phyloP scores from a whole-genome alignment of 495 filamentous ascomycete genomes.

The Aspergillus carlsbadensis region DNA sequence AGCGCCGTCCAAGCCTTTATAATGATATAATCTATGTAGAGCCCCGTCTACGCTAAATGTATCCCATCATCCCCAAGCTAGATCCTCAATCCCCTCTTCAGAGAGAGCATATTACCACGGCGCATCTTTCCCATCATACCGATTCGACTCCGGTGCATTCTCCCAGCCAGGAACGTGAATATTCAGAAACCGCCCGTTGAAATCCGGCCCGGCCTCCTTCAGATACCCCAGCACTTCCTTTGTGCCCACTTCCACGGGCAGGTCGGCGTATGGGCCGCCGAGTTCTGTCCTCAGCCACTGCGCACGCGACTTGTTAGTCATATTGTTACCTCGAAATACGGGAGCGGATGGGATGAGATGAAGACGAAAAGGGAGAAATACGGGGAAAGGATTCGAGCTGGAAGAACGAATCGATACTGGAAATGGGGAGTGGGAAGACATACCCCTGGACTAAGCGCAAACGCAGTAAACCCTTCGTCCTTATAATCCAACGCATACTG shows the following conservation, averaged over 20 bases:
- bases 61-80: too few relatives aligned
- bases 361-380: background rate
- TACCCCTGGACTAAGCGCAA: constrained; percentile 49
- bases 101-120: constrained; percentile 16
- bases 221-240: background rate
- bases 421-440: too few relatives aligned
- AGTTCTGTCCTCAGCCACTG: constrained; percentile 36
- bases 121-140: constrained; percentile 10
- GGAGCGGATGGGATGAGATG: background rate
- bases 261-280: constrained; percentile 31
- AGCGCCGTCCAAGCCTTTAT: too few relatives aligned
- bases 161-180: constrained; percentile 17
- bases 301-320: constrained; percentile 11
- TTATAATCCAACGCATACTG: constrained; percentile 45
- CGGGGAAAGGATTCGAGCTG: too few relatives aligned
- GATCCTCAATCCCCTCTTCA: too few relatives aligned
- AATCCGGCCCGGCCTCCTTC: background rate
- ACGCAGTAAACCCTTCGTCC: constrained; percentile 43
- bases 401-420: too few relatives aligned
- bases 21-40: too few relatives aligned
- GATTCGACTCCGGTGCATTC: background rate
- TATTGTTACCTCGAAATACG: background rate
- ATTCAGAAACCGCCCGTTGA: constrained; percentile 8
- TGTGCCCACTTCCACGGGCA: constrained; percentile 29
- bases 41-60: too few relatives aligned